Evolutionary conservation across 352 stramenopile genomes (phyloP).

Genomic region (Globisporangium cederbergense): DNA sequence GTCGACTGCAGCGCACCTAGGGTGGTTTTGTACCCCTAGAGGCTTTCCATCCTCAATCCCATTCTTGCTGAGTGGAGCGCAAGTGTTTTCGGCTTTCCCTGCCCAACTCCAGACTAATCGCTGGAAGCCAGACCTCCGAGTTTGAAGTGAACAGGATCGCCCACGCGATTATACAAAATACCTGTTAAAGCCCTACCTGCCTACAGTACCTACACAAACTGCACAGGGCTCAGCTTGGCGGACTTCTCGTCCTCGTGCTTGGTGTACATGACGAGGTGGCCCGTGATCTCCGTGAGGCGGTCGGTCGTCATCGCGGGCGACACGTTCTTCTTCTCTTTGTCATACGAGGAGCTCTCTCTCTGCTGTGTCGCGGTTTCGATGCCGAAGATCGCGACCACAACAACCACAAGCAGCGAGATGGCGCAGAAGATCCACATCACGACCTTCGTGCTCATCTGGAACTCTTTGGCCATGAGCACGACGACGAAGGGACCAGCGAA

Average conservation of each 20-base stretch:
- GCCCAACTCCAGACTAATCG: too few species aligned
- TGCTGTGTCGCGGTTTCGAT: background rate
- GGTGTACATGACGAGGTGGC: background rate
- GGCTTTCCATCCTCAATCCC: too few species aligned
- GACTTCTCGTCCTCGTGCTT: background rate
- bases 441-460: background rate
- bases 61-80: too few species aligned
- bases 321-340: background rate
- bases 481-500: background rate
- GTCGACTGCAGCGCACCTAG: too few species aligned
- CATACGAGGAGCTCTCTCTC: background rate
- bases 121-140: too few species aligned
- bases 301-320: background rate
- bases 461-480: background rate
- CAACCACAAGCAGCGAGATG: background rate
- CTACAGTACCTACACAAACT: too few species aligned
- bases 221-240: too few species aligned
- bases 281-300: background rate
- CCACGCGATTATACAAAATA: too few species aligned
- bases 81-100: too few species aligned
- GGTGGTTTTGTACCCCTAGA: too few species aligned
- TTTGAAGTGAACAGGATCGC: too few species aligned
- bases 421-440: slow-evolving; percentile 10
- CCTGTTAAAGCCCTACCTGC: too few species aligned
- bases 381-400: background rate